Conservation (phyloP, 805 yeast species). For the Spathaspora sp. region DNA sequence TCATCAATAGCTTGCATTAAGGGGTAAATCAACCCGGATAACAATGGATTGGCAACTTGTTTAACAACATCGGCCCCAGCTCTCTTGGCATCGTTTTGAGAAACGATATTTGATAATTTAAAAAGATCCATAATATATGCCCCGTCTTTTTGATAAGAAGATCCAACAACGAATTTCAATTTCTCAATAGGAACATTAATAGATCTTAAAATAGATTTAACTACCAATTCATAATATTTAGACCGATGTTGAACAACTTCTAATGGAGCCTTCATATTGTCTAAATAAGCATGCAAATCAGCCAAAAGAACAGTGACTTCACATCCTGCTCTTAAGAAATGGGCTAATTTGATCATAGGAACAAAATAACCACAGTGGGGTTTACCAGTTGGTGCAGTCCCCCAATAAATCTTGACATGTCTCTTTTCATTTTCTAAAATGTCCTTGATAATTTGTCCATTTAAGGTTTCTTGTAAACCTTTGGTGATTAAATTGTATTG, state of each 20-base stretch:
- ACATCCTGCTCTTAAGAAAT: conserved; percentile 93
- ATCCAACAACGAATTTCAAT: conserved; percentile 79
- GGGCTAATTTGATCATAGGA: conserved; percentile 95
- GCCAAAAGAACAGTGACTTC: conserved; percentile 90
- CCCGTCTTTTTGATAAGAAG: conserved; percentile 77
- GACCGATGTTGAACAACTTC: conserved; percentile 90
- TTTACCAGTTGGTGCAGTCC: conserved; percentile 98
- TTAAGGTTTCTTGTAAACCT: conserved; percentile 87
- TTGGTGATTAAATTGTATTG: conserved; percentile 76
- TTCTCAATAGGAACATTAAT: conserved; percentile 91
- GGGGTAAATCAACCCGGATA: conserved; percentile 93
- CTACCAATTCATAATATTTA: conserved; percentile 76
- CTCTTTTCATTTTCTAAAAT: conserved; percentile 78
- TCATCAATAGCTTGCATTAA: conserved; percentile 99
- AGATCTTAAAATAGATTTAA: conserved; percentile 80
- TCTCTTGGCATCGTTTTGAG: conserved; percentile 95
- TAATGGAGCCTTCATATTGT: conserved; percentile 96
- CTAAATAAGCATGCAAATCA: conserved; percentile 93
- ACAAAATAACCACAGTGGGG: conserved; percentile 99
- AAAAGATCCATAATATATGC: conserved; percentile 88
- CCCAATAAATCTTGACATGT: conserved; percentile 91
- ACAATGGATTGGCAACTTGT: conserved; percentile 90
- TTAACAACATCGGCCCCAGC: conserved; percentile 99
- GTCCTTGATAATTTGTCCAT: conserved; percentile 81
- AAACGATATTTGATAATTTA: conserved; percentile 75